Evolutionary conservation across 2,329 filamentous ascomycete species (phyloP).

Genomic region (Fusarium compactum): DNA sequence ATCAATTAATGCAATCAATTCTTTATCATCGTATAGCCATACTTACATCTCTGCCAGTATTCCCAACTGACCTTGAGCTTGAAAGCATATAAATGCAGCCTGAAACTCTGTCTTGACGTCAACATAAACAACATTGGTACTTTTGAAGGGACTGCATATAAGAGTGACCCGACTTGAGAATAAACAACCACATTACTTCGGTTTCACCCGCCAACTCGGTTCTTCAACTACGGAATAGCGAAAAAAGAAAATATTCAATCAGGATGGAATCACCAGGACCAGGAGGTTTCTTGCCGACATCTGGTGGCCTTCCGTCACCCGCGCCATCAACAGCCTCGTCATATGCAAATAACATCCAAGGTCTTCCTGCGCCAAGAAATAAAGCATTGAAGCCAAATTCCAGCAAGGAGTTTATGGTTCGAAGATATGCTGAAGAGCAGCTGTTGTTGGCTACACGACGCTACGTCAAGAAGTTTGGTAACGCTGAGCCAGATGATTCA

Average conservation of each 20-base stretch:
- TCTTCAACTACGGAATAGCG: background rate
- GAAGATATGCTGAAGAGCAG: slow-evolving; percentile 67
- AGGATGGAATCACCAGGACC: slow-evolving; percentile 44
- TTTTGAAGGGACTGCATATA: background rate
- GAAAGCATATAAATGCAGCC: background rate
- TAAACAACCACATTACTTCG: background rate
- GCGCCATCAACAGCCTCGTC: slow-evolving; percentile 64
- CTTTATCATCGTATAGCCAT: background rate
- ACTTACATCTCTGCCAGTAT: background rate
- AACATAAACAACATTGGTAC: background rate
- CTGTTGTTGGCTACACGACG: slow-evolving; percentile 67
- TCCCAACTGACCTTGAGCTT: background rate
- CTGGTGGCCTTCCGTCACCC: slow-evolving; percentile 63
- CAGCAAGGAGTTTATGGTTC: slow-evolving; percentile 69
- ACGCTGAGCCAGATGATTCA: slow-evolving; percentile 59
- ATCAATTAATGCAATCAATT: slow-evolving; percentile 5
- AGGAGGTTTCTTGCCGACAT: slow-evolving; percentile 65
- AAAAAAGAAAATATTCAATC: background rate
- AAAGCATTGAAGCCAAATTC: slow-evolving; percentile 67
- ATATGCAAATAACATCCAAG: slow-evolving; percentile 49
- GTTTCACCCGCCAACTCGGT: background rate
- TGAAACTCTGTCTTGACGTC: background rate
- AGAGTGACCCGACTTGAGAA: background rate
- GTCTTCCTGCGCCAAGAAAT: slow-evolving; percentile 67
- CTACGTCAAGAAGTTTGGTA: slow-evolving; percentile 70